Conservation (phyloP, 2,329 filamentous ascomycete genomes). For the Chrysosporium keratinophilum region DNA sequence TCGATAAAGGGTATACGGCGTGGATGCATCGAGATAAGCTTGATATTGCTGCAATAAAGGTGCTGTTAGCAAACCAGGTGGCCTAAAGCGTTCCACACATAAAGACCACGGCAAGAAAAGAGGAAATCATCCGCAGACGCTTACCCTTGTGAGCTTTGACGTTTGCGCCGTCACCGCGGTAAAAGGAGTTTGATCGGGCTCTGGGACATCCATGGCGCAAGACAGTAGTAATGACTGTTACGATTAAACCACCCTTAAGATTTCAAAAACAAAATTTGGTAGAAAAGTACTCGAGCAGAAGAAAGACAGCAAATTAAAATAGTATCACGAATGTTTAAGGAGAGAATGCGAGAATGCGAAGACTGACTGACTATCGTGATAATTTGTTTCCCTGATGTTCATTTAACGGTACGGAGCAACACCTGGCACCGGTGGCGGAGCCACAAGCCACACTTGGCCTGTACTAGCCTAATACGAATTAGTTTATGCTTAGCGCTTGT, state of each 20-base stretch:
- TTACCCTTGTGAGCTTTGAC: constrained; percentile 36
- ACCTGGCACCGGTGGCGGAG: constrained; percentile 1
- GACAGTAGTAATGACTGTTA: neutral
- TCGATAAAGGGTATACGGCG: constrained; percentile 78
- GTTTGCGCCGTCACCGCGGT: constrained; percentile 81
- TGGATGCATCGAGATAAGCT: constrained; percentile 84
- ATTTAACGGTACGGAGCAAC: neutral
- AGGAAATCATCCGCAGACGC: constrained; percentile 16
- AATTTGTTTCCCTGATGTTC: neutral
- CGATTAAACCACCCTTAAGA: too few relatives aligned
- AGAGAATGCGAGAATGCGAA: too few relatives aligned
- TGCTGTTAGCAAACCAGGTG: neutral
- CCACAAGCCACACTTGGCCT: neutral
- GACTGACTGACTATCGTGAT: neutral
- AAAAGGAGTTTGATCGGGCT: constrained; percentile 86
- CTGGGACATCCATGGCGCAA: constrained; percentile 64
- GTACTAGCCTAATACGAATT: neutral
- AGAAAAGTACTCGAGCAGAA: neutral
- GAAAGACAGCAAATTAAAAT: neutral
- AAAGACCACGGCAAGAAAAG: neutral
- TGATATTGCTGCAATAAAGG: constrained; percentile 64
- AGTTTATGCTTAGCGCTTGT: neutral
- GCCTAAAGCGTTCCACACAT: neutral
- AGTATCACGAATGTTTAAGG: too few relatives aligned
- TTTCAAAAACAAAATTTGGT: neutral